These are phyloP conservation scores for Ophiostoma pallidulum DNA, from an alignment of 2,329 filamentous ascomycete genomes.

Conservation along the genomic window DNA sequence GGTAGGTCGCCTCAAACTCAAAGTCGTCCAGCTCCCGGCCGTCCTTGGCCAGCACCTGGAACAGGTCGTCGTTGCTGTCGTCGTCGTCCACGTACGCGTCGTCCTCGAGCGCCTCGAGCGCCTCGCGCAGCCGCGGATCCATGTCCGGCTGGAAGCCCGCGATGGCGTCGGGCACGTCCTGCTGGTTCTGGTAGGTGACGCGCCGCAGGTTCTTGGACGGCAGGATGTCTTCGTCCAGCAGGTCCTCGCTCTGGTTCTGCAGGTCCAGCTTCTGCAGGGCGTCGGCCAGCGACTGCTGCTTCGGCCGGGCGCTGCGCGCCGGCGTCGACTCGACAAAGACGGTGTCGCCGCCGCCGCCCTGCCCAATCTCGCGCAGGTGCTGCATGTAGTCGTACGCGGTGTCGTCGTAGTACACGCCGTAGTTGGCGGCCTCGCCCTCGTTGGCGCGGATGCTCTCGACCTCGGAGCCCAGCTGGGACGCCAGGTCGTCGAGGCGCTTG, in stretches of 20 bases:
- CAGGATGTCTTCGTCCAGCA: conserved; percentile 65
- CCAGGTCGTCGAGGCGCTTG: conserved; percentile 67
- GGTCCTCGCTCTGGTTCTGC: conserved; percentile 41
- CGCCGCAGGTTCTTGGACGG: conserved; percentile 71
- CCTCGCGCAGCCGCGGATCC: conserved; percentile 86
- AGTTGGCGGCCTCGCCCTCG: conserved; percentile 89
- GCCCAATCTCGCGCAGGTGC: conserved; percentile 81
- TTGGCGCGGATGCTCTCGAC: conserved; percentile 63
- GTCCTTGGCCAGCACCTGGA: conserved; percentile 44
- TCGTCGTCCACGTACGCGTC: conserved; percentile 87
- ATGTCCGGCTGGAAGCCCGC: conserved; percentile 95
- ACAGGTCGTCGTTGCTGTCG: conserved; percentile 84
- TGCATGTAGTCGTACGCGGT: conserved; percentile 99
- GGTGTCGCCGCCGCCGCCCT: conserved; percentile 62
- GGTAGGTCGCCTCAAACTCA: conserved; percentile 64
- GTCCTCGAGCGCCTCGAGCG: conserved; percentile 86
- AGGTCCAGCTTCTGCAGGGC: conserved; percentile 58
- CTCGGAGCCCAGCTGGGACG: conserved; percentile 62
- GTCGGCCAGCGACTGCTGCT: conserved; percentile 70
- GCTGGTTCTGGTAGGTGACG: conserved; percentile 81
- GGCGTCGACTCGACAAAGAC: conserved; percentile 72
- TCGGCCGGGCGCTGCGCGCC: conserved; percentile 57
- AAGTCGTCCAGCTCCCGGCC: conserved; percentile 47
- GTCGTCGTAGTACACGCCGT: conserved; percentile 93
- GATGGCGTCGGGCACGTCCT: conserved; percentile 83